A percentile compares a stretch with the other conserved stretches of the same genome.
These are phyloP conservation scores for Aspergillus egyptiacus DNA, from an alignment of 495 filamentous ascomycete genomes.

Conservation along the genomic window DNA sequence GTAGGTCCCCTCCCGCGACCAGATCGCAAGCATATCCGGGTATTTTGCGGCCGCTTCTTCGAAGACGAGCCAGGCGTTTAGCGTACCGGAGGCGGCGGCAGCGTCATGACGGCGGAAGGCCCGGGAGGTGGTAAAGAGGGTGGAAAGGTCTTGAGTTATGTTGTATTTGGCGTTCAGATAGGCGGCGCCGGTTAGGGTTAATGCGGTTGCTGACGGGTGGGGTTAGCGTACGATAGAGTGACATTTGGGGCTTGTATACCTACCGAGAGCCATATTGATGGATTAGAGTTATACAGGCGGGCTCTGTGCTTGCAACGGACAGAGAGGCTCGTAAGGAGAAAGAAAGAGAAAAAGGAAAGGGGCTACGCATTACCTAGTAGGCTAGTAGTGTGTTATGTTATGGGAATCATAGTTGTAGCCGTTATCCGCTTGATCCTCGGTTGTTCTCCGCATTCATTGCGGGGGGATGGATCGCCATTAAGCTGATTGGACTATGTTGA, in stretches of 20 bases:
- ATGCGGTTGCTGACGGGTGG: slow-evolving; percentile 35
- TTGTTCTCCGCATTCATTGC: too few species aligned
- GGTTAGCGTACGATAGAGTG: background rate
- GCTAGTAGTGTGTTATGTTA: too few species aligned
- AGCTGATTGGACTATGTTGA: too few species aligned
- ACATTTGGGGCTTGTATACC: too few species aligned
- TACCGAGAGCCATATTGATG: background rate
- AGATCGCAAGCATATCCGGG: slow-evolving; percentile 52
- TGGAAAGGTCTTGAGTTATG: slow-evolving; percentile 52
- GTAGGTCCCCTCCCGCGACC: slow-evolving; percentile 59
- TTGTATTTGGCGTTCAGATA: slow-evolving; percentile 71
- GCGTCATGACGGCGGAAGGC: slow-evolving; percentile 33
- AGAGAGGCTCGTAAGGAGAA: background rate
- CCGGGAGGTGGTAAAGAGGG: slow-evolving; percentile 25
- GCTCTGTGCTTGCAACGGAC: too few species aligned
- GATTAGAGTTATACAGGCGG: too few species aligned
- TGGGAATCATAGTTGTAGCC: too few species aligned
- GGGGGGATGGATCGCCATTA: too few species aligned
- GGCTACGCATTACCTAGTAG: too few species aligned
- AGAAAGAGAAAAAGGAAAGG: too few species aligned
- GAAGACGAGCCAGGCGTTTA: slow-evolving; percentile 62
- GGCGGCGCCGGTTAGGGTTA: slow-evolving; percentile 40
- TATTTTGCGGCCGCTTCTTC: slow-evolving; percentile 45
- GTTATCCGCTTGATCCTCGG: too few species aligned
- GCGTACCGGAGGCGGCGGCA: slow-evolving; percentile 39